Conservation (phyloP, 768 basidiomycete species). For the Termitomyces sp. region DNA sequence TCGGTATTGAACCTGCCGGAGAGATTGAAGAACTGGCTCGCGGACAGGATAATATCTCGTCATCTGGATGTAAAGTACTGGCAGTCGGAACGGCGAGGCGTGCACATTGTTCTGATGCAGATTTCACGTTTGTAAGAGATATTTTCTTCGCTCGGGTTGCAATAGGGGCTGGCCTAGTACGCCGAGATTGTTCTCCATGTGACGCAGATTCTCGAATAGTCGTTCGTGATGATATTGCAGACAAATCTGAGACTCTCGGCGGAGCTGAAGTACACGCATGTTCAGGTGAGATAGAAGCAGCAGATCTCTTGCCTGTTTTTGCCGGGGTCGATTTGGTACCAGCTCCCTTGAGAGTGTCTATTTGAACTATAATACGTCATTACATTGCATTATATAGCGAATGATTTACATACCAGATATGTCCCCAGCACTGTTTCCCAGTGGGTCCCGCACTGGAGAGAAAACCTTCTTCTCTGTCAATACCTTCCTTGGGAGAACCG, state of each 20-base stretch:
- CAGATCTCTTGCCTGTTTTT: constrained; percentile 6
- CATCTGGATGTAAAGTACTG: background rate
- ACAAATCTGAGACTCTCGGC: constrained; percentile 8
- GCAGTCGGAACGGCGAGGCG: background rate
- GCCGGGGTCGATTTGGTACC: constrained; percentile 6
- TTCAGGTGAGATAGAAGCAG: background rate
- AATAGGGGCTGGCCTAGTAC: constrained; percentile 23
- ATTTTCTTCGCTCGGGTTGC: constrained; percentile 19
- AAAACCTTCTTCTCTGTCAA: constrained; percentile 25
- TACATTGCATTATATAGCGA: background rate
- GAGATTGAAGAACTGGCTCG: constrained; percentile 10
- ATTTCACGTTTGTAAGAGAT: background rate
- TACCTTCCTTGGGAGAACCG: constrained; percentile 6
- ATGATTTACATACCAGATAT: constrained; percentile 21
- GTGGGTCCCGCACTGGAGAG: constrained; percentile 35
- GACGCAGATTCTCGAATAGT: background rate
- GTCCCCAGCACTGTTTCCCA: constrained; percentile 27
- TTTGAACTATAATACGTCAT: constrained; percentile 15
- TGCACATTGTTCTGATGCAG: background rate
- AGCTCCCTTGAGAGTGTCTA: constrained; percentile 15
- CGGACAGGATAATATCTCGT: background rate
- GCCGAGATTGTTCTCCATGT: constrained; percentile 20
- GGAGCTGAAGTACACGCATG: constrained; percentile 7
- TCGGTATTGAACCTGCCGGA: constrained; percentile 9
- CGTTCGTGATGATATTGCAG: constrained; percentile 7